Conservation (phyloP, 331 rosid genomes). For the Acacia pycnantha region DNA sequence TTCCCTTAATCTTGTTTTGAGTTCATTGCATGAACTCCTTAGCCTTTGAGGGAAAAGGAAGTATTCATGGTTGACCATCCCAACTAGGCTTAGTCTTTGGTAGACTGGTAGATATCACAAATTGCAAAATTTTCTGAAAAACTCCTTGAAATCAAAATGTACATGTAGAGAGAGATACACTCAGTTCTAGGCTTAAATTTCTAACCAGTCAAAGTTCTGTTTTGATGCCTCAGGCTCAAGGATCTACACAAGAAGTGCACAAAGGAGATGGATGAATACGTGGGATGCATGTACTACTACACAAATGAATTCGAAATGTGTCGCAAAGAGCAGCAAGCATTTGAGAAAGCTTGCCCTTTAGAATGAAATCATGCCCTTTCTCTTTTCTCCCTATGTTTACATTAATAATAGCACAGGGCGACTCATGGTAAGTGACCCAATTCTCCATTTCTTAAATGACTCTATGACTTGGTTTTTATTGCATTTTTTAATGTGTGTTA, state of each 20-base stretch:
- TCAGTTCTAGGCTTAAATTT: not conserved
- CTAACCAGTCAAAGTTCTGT: conserved; percentile 1
- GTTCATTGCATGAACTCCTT: not conserved
- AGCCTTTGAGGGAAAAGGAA: not conserved
- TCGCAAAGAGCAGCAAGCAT: conserved; percentile 90
- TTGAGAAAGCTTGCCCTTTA: conserved; percentile 80
- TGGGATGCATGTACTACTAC: conserved; percentile 94
- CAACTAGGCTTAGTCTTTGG: not conserved
- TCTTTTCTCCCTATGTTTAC: not conserved
- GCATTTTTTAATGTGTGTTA: not conserved
- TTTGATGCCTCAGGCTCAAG: conserved; percentile 63
- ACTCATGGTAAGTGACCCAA: conserved; percentile 36
- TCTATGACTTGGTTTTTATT: conserved; percentile 25
- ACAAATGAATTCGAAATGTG: conserved; percentile 93
- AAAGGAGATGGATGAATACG: conserved; percentile 88
- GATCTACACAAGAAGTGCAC: conserved; percentile 94
- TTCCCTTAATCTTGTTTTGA: no score
- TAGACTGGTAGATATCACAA: not conserved
- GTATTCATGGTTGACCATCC: not conserved
- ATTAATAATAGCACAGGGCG: conserved; percentile 35
- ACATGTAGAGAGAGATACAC: not conserved
- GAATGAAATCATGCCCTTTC: conserved; percentile 43
- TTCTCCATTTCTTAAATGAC: conserved; percentile 22
- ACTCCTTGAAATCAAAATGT: not conserved
- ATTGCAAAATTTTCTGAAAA: not conserved